Base-by-base conservation (phyloP, 345 rosid species). In the Camelina neglecta region DNA sequence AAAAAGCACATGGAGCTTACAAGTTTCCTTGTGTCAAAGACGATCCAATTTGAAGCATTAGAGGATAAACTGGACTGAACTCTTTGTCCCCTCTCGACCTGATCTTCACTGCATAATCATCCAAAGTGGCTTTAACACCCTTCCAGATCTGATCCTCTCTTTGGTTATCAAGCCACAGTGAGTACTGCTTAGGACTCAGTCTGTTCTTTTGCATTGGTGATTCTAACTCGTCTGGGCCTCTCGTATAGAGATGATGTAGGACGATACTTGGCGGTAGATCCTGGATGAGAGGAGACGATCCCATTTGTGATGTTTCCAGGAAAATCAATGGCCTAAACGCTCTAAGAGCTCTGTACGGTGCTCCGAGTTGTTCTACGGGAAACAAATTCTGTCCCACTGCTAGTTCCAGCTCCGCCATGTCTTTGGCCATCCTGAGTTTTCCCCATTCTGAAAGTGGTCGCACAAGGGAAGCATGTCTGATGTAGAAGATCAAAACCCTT, bases 111-210 rank as follows among this genome's bases (percentile, higher is more conserved):
- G 96, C 95, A 80, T 96, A 93, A 84, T 96, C 99, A 79, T 96
- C 99, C 53, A 96, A 80, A 11, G 99, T 96, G 2, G 96, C 97
- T 84, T 91, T 93, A 11, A 96, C 72, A 3, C 99, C 99, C 72
- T 93, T 93, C 99, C 99, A 96, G 42, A 93, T 87, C 81, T 96
- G 99, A 83, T 96, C 97, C 82, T 96, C 98, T 56, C 92, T 90
- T 75, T 91, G 98, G 66, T 89, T 87, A 83, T 93, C 99, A 56
- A 96, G 81, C 99, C 99, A 96, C 75, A 93, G 60, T 2, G 99
- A 96, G 80, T 96, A 96, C 79, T 93, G 96, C 68, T 87, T 9
- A 3, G 86, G 90, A 4, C 91, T 88, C 35, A 96, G 92, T 65
- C 80, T 90, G 85, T 93, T 96, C 81, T 95, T 89, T 55, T 91